Evolutionary conservation across 305 asterid species (phyloP).

Genomic region (Fraxinus latifolia): DNA sequence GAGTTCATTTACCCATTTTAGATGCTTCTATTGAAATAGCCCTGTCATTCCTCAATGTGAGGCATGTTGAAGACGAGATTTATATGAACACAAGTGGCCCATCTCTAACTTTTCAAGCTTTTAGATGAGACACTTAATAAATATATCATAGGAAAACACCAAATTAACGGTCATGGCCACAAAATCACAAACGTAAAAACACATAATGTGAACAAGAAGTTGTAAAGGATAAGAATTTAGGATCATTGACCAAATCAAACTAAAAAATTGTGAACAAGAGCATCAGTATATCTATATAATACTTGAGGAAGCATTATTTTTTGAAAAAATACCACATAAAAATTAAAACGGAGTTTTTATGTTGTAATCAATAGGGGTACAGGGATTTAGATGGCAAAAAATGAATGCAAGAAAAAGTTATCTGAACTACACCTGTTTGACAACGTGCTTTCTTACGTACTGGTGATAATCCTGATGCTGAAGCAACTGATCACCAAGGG

Average conservation of each 20-base stretch:
- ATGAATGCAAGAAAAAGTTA: not conserved
- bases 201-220: not conserved
- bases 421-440: slow-evolving; percentile 59
- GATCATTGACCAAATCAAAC: not conserved
- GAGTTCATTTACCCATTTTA: not conserved
- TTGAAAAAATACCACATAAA: not conserved
- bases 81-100: not conserved
- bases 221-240: not conserved
- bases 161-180: not conserved
- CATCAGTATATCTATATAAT: not conserved
- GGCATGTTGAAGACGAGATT: too few relatives aligned
- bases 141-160: not conserved
- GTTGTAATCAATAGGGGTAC: not conserved
- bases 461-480: slow-evolving; percentile 74
- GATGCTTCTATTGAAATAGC: not conserved
- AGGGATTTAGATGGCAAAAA: not conserved
- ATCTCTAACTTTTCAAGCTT: not conserved
- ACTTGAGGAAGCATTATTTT: not conserved
- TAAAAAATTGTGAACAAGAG: not conserved
- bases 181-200: not conserved
- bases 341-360: not conserved
- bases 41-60: not conserved
- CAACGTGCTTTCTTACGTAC: slow-evolving; percentile 67
- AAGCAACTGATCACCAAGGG: slow-evolving; percentile 87
- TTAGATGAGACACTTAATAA: not conserved